A percentile compares a stretch with the other conserved stretches of the same genome.
These are phyloP conservation scores for Apiotrichum veenhuisii DNA, from an alignment of 1,284 basidiomycete genomes.

Conservation along the genomic window DNA sequence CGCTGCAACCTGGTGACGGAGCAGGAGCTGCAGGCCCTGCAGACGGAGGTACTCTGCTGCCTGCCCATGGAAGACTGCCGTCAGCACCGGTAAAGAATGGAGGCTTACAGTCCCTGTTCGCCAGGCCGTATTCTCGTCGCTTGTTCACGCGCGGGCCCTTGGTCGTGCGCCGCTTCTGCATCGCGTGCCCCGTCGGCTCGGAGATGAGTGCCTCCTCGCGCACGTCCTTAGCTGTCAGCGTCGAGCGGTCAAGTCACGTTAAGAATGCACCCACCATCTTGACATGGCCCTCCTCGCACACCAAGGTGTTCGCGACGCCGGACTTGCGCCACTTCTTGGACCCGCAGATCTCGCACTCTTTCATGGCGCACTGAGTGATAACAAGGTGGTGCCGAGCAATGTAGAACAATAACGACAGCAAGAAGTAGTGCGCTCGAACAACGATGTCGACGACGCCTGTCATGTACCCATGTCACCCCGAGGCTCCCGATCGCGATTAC, in stretches of 20 bases:
- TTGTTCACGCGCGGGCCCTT: constrained; percentile 28
- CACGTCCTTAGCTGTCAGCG: constrained; percentile 31
- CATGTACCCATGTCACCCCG: no score
- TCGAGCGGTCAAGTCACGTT: no score
- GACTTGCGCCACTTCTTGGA: constrained; percentile 46
- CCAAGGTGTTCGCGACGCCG: constrained; percentile 36
- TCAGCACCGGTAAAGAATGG: constrained; percentile 7
- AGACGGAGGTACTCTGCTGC: constrained; percentile 72
- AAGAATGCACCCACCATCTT: constrained; percentile 32
- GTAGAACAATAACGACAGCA: constrained; percentile 1
- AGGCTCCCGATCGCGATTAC: no score
- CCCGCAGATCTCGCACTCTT: constrained; percentile 42
- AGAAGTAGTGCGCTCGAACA: no score
- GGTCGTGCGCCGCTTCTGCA: constrained; percentile 34
- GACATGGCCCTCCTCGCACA: constrained; percentile 50
- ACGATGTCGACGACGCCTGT: no score
- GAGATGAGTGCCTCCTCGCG: constrained; percentile 41
- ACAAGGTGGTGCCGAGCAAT: background rate
- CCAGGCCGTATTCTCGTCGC: constrained; percentile 26
- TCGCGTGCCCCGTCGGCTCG: constrained; percentile 25
- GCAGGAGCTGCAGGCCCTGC: constrained; percentile 72
- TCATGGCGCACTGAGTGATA: constrained; percentile 24
- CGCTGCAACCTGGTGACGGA: constrained; percentile 69
- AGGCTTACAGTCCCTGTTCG: constrained; percentile 37
- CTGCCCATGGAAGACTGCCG: constrained; percentile 71